Percentiles rank a stretch among this genome's conserved stretches.
phyloP scores from a whole-genome alignment of 805 yeast genomes.

The Candida vaughaniae region DNA sequence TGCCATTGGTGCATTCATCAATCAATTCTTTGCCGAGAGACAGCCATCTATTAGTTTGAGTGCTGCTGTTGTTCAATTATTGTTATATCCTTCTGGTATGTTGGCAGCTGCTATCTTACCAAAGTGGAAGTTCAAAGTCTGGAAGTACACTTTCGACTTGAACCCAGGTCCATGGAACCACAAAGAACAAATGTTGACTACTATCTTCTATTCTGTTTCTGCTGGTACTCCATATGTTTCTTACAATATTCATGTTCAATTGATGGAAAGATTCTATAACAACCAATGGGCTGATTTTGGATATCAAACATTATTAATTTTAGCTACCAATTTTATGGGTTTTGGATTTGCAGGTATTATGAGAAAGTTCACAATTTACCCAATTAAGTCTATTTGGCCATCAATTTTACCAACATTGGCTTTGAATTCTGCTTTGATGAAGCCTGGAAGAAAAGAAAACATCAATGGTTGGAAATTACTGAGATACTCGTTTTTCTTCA shows the following conservation, averaged over 20 bases:
- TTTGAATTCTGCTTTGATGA: slow-evolving; percentile 24
- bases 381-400: slow-evolving; percentile 55
- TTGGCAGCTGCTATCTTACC: slow-evolving; percentile 41
- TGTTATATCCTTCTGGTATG: slow-evolving; percentile 44
- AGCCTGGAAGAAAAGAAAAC: slow-evolving; percentile 24
- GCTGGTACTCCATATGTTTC: slow-evolving; percentile 21
- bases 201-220: slow-evolving; percentile 33
- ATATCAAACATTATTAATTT: slow-evolving; percentile 20
- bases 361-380: slow-evolving; percentile 44
- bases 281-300: slow-evolving; percentile 25
- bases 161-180: slow-evolving; percentile 66
- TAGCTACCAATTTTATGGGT: slow-evolving; percentile 26
- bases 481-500: slow-evolving; percentile 35
- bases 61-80: slow-evolving; percentile 44
- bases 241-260: slow-evolving; percentile 23
- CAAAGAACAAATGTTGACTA: slow-evolving; percentile 57
- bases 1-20: slow-evolving; percentile 50
- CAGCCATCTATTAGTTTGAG: slow-evolving; percentile 46
- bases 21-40: slow-evolving; percentile 56
- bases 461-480: slow-evolving; percentile 34
- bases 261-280: slow-evolving; percentile 18
- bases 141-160: slow-evolving; percentile 38
- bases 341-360: slow-evolving; percentile 29
- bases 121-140: slow-evolving; percentile 24
- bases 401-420: slow-evolving; percentile 28